phyloP scores from a whole-genome alignment of 176 grass and related monocot genomes.

The Thalia dealbata region DNA sequence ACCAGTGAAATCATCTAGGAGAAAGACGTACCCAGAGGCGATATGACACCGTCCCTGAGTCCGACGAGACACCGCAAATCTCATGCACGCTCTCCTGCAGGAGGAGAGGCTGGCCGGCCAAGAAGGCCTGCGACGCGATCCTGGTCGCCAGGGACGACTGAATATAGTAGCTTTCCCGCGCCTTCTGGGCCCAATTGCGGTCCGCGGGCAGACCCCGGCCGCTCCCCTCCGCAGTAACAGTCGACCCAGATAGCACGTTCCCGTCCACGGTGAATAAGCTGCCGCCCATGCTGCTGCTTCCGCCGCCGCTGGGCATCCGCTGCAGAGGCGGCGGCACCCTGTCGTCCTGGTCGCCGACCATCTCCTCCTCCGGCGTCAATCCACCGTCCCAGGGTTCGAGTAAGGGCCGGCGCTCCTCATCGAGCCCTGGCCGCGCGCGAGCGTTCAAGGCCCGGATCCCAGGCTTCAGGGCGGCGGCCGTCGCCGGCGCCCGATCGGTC shows the following conservation, averaged over 20 bases:
- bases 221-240: slow-evolving; percentile 19
- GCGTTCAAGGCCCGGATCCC: neutral
- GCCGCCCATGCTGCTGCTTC: slow-evolving; percentile 23
- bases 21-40: slow-evolving; percentile 56
- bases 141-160: slow-evolving; percentile 69
- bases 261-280: slow-evolving; percentile 35
- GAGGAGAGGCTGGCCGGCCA: slow-evolving; percentile 42
- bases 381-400: neutral
- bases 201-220: slow-evolving; percentile 6
- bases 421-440: neutral
- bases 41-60: slow-evolving; percentile 71
- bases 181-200: slow-evolving; percentile 51
- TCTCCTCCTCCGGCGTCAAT: neutral
- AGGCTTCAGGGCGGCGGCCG: neutral
- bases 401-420: slow-evolving; percentile 16
- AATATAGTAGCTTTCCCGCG: slow-evolving; percentile 79
- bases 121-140: slow-evolving; percentile 71
- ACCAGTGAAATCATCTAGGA: neutral
- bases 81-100: slow-evolving; percentile 15
- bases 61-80: slow-evolving; percentile 23
- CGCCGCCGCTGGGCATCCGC: slow-evolving; percentile 20
- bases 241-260: slow-evolving; percentile 29
- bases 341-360: slow-evolving; percentile 12
- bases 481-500: neutral
- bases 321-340: neutral